Evolutionary conservation across 2,329 filamentous ascomycete genomes (phyloP).

Genomic region (Cladobotryum protrusum): DNA sequence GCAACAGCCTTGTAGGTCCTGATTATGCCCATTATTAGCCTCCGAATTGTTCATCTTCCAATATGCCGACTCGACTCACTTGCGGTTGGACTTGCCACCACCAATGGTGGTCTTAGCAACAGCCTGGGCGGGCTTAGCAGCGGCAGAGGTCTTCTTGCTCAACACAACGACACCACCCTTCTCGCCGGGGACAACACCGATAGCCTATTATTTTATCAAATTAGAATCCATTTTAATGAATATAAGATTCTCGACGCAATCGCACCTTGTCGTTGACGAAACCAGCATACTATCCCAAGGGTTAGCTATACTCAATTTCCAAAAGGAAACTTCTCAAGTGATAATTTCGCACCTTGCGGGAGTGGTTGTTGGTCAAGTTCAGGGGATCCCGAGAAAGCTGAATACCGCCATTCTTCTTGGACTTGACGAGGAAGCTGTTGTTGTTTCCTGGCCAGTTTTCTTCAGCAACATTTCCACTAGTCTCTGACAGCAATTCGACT

Average conservation of each 20-base stretch:
- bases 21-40: slow-evolving; percentile 19
- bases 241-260: slow-evolving; percentile 3
- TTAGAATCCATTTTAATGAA: slow-evolving; percentile 13
- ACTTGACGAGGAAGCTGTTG: slow-evolving; percentile 91
- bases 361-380: slow-evolving; percentile 88
- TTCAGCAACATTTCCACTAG: not conserved
- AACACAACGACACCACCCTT: slow-evolving; percentile 75
- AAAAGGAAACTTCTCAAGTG: not conserved
- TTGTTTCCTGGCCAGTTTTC: slow-evolving; percentile 57
- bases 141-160: slow-evolving; percentile 73
- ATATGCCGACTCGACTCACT: slow-evolving; percentile 33
- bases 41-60: not conserved
- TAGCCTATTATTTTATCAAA: slow-evolving; percentile 51
- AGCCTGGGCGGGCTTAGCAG: slow-evolving; percentile 66
- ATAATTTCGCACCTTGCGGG: slow-evolving; percentile 64
- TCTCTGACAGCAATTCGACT: slow-evolving; percentile 41
- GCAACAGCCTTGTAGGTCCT: slow-evolving; percentile 89
- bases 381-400: slow-evolving; percentile 92
- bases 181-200: slow-evolving; percentile 69
- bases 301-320: slow-evolving; percentile 27
- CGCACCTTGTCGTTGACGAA: slow-evolving; percentile 89
- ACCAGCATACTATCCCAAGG: slow-evolving; percentile 65
- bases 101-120: slow-evolving; percentile 62
- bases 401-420: slow-evolving; percentile 67
- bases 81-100: slow-evolving; percentile 68